Evolutionary conservation across 306 rosid genomes (phyloP).

Genomic region (Sindora glabra): DNA sequence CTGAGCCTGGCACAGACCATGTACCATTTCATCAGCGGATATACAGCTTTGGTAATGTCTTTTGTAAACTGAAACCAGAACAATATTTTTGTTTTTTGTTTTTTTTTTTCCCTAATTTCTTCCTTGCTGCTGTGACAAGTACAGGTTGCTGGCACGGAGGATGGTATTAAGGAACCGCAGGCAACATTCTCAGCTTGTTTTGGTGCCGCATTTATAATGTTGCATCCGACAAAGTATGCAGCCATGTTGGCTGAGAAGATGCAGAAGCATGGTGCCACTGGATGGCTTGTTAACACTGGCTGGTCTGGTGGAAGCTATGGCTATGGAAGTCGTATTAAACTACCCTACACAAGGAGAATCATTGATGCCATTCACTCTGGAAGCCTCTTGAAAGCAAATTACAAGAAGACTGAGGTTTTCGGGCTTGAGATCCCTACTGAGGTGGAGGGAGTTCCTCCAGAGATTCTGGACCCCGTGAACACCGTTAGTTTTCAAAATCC

Average conservation of each 20-base stretch:
- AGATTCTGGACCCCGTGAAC: slow-evolving; percentile 66
- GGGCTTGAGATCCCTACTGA: slow-evolving; percentile 73
- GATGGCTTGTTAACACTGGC: slow-evolving; percentile 97
- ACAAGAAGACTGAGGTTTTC: slow-evolving; percentile 56
- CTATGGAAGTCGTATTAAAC: slow-evolving; percentile 61
- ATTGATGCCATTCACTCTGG: slow-evolving; percentile 88
- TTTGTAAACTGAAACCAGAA: no score
- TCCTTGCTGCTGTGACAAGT: background rate
- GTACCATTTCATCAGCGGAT: slow-evolving; percentile 96
- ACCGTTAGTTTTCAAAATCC: slow-evolving; percentile 40
- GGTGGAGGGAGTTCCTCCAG: slow-evolving; percentile 74
- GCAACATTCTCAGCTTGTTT: slow-evolving; percentile 97
- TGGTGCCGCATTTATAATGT: slow-evolving; percentile 90
- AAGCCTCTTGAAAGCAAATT: slow-evolving; percentile 45
- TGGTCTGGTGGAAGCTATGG: slow-evolving; percentile 96
- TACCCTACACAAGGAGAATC: slow-evolving; percentile 69
- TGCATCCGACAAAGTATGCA: slow-evolving; percentile 87
- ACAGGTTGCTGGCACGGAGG: slow-evolving; percentile 92
- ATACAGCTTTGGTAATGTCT: slow-evolving; percentile 70
- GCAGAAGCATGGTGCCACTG: slow-evolving; percentile 79
- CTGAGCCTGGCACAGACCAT: slow-evolving; percentile 80
- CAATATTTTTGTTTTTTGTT: no score
- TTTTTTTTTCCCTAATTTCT: no score
- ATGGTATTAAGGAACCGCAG: slow-evolving; percentile 85
- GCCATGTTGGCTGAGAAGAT: slow-evolving; percentile 93